Base-by-base conservation (phyloP, 2,329 filamentous ascomycete species). In the Colletotrichum filicis region DNA sequence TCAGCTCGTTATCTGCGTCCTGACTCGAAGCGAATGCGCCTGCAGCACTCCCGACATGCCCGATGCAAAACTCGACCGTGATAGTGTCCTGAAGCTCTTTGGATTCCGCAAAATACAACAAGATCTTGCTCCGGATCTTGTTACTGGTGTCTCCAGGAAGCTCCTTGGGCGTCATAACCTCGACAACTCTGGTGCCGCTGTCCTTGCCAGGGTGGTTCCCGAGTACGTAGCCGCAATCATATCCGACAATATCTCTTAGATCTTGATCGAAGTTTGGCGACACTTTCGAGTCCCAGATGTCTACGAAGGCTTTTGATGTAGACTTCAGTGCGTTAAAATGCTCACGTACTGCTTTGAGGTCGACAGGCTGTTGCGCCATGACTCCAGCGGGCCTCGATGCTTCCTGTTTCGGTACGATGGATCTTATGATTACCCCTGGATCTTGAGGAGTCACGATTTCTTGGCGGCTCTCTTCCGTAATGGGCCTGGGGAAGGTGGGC, bases 181-280 rank as follows among this genome's bases (percentile, higher is more conserved):
- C 57, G 1, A 71, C 56, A 24, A 68, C 5, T 30, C 68, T 24
- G 4, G 32, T n/a, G 5, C 19, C 57, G 35, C 9, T 11, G 6
- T 7, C 4, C 7, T 61, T 60, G 22, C 62, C 46, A 37, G 35
- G 55, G 3, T 57, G 56, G 14, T 62, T 12, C 7, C 56, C 26
- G 14, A 71, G 32, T 56, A 42, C 62, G 22, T 71, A 71, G 19
- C 56, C 46, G 7, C 49, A n/a, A 24, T 24, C 6, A n/a, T 58
- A 58, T 4, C 22, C 7, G 5, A 30, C 2, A 9, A 9, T 9
- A 30, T 30, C 8, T 30, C 30, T 30, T 30, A 30, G 30, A 30
- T 30, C 30, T 30, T 30, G 30, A 30, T 30, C 30, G 30, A 30
- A 30, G 2, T 30, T 30, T 1, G 30, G 30, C 7, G 30, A 30